Evolutionary conservation across 1,284 basidiomycete species (phyloP).

Genomic region (Crepidotus sp.): DNA sequence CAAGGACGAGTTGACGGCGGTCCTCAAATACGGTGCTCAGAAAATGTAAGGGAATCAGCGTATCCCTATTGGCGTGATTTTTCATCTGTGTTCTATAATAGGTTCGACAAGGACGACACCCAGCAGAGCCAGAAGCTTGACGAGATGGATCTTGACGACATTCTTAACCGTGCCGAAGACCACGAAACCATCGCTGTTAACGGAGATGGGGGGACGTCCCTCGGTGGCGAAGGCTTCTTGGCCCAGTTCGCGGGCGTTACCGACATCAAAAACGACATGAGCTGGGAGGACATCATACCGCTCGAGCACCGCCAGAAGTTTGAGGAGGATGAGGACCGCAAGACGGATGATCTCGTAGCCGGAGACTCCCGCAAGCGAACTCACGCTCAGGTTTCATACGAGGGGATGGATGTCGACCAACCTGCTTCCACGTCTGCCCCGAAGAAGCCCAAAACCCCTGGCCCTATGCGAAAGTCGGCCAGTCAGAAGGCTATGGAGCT

Average conservation of each 20-base stretch:
- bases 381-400: conserved; percentile 82
- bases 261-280: conserved; percentile 97
- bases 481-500: conserved; percentile 93
- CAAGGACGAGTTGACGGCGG: conserved; percentile 97
- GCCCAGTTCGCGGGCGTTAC: conserved; percentile 93
- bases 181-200: conserved; percentile 86
- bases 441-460: conserved; percentile 65
- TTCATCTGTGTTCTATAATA: conserved; percentile 23
- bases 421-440: conserved; percentile 46
- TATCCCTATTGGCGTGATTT: background rate
- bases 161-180: conserved; percentile 93
- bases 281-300: conserved; percentile 99
- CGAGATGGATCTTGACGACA: conserved; percentile 98
- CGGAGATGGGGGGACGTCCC: conserved; percentile 74
- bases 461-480: conserved; percentile 72
- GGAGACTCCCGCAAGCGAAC: conserved; percentile 74
- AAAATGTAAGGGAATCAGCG: conserved; percentile 63
- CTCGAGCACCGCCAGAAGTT: conserved; percentile 83
- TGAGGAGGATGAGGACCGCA: conserved; percentile 70
- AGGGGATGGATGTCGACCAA: conserved; percentile 85
- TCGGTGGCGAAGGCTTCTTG: conserved; percentile 95
- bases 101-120: conserved; percentile 94
- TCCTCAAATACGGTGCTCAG: conserved; percentile 97
- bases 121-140: conserved; percentile 95
- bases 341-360: conserved; percentile 56